These are phyloP conservation scores for Xanthoparmelia taractica DNA, from an alignment of 495 filamentous ascomycete species.

Conservation along the genomic window DNA sequence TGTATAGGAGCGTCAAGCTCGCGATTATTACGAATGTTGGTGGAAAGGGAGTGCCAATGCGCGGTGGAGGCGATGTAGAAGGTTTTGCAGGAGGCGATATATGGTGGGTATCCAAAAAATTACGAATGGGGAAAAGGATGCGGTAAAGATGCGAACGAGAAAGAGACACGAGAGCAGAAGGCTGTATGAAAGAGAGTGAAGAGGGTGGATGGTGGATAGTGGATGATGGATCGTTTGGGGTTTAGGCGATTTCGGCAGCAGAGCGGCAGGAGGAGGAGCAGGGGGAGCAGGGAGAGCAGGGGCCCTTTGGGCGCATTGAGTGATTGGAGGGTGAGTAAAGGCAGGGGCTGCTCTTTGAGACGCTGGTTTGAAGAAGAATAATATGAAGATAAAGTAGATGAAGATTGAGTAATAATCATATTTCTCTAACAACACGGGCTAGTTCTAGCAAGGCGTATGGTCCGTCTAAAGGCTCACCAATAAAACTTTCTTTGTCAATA, in stretches of 20 bases:
- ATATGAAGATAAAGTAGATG: neutral
- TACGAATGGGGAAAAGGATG: neutral
- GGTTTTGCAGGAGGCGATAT: neutral
- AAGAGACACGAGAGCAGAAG: neutral
- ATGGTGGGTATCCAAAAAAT: neutral
- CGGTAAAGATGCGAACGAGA: neutral
- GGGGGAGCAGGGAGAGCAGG: neutral
- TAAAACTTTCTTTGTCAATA: neutral
- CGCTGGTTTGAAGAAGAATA: neutral
- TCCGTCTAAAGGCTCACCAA: neutral
- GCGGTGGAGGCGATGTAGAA: neutral
- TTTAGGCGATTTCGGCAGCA: conserved; percentile 3
- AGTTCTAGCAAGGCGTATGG: too few relatives aligned
- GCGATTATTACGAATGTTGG: neutral
- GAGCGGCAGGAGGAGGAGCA: conserved; percentile 1
- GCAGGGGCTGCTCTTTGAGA: neutral
- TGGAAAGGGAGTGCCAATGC: neutral
- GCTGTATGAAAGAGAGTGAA: neutral
- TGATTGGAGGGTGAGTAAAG: neutral
- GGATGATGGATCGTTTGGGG: neutral
- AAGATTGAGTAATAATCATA: too few relatives aligned
- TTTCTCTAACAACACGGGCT: too few relatives aligned
- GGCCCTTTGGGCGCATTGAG: neutral
- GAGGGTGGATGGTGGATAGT: neutral
- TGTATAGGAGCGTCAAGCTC: conserved; percentile 4